Evolutionary conservation across 2,329 filamentous ascomycete species (phyloP), one percentile per base, ranked within the genome.

Genomic region (Metarhizium album): DNA sequence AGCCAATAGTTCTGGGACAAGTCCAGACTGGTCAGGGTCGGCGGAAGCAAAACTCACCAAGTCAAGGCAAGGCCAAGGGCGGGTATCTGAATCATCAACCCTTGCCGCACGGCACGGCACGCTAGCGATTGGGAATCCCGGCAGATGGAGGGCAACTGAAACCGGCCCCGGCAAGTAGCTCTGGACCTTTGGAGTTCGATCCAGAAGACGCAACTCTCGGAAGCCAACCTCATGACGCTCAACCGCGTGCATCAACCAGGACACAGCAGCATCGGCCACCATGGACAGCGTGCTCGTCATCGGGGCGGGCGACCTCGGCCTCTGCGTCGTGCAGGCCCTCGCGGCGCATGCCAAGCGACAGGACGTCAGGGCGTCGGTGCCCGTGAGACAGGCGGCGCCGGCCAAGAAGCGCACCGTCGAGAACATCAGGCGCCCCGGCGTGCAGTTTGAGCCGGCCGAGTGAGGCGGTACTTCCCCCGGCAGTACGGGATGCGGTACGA

Each of bases 401-500:
- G 57, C 64, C 3, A 74, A 73, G 58, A 54, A 61, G 51, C 54
- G 59, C 40, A 58, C 64, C 43, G 58, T 69, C 38, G 60, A 64
- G 46, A 53, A 57, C 24, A 60, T 76, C 18, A 59, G 57, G n/a
- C 52, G 59, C 3, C 64, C 72, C 3, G 66, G 68, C 23, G 66
- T 75, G 35, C 47, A 57, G 2, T 57, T 77, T 22, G 65, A 78
- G 38, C 55, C 66, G 0, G 74, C 70, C 64, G 67, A 0, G 72
- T 75, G 0, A 56, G 64, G 14, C 67, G 76, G 1, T 87, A 75
- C 59, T 73, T 87, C 18, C 84, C 84, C 0, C 88, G 84, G 84
- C 84, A 88, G 62, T 87, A 83, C 61, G 84, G 84, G 1, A 78
- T 86, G 23, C 81, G 88, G 60, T 88, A 87, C 64, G 83, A 87